These are phyloP conservation scores for Phialophora chinensis DNA, from an alignment of 2,329 filamentous ascomycete species.

Conservation along the genomic window DNA sequence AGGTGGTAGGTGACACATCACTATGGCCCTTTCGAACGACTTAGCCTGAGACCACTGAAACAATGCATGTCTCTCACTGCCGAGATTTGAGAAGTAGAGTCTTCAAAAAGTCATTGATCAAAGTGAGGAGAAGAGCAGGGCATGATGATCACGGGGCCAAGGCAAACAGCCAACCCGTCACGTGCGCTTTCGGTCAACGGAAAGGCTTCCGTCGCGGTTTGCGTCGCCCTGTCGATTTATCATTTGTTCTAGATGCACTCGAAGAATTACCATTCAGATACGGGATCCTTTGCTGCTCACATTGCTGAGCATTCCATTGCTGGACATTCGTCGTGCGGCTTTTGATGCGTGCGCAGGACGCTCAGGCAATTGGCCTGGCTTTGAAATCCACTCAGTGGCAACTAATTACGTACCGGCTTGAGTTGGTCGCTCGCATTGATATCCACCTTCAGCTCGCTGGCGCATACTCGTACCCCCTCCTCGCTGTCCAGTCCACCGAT, in stretches of 20 bases:
- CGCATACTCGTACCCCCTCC: no score
- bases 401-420: not conserved
- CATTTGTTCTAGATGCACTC: not conserved
- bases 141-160: slow-evolving; percentile 1
- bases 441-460: no score
- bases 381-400: not conserved
- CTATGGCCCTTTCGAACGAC: not conserved
- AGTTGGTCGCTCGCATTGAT: not conserved
- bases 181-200: not conserved
- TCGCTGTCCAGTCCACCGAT: not conserved
- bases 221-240: not conserved
- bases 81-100: not conserved
- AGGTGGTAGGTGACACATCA: not conserved
- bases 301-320: not conserved
- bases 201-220: not conserved
- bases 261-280: not conserved
- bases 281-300: not conserved
- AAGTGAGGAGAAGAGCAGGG: slow-evolving; percentile 4
- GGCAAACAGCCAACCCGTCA: not conserved
- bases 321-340: not conserved
- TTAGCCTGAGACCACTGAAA: not conserved
- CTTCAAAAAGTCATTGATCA: not conserved
- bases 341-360: no score
- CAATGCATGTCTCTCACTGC: not conserved
- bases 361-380: no score